phyloP scores from a whole-genome alignment of 257 asterid genomes.

The Ilex aquifolium region DNA sequence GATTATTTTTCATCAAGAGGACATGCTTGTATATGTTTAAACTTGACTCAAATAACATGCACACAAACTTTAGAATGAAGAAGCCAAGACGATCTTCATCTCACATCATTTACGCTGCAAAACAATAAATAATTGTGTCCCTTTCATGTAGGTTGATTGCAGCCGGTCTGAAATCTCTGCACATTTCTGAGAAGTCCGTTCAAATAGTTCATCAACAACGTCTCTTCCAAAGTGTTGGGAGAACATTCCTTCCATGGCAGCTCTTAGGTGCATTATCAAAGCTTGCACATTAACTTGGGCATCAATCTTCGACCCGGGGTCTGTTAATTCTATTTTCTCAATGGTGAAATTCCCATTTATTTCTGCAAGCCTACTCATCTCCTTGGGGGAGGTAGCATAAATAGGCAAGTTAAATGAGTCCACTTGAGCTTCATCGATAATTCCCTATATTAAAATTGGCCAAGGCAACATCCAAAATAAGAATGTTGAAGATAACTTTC shows the following conservation, averaged over 20 bases:
- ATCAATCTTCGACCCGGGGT: slow-evolving; percentile 7
- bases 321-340: slow-evolving; percentile 30
- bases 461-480: too few species aligned
- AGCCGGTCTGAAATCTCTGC: slow-evolving; percentile 10
- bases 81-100: too few species aligned
- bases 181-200: slow-evolving; percentile 6
- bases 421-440: slow-evolving; percentile 24
- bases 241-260: slow-evolving; percentile 18
- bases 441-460: slow-evolving; percentile 22
- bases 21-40: too few species aligned
- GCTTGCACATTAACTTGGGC: neutral
- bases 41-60: too few species aligned
- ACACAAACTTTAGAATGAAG: too few species aligned
- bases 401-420: slow-evolving; percentile 49
- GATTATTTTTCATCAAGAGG: too few species aligned
- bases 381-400: slow-evolving; percentile 33
- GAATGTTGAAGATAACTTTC: too few species aligned
- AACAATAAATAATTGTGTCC: slow-evolving; percentile 18
- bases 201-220: slow-evolving; percentile 16
- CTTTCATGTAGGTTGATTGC: neutral
- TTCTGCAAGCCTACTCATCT: slow-evolving; percentile 27
- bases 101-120: slow-evolving; percentile 20
- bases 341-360: slow-evolving; percentile 26
- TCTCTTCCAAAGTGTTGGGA: slow-evolving; percentile 17
- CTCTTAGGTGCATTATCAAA: slow-evolving; percentile 17